A percentile compares a stretch with the other conserved stretches of the same genome.
Evolutionary conservation across 2,329 filamentous ascomycete species (phyloP).

Genomic region (Trichoderma endophyticum): DNA sequence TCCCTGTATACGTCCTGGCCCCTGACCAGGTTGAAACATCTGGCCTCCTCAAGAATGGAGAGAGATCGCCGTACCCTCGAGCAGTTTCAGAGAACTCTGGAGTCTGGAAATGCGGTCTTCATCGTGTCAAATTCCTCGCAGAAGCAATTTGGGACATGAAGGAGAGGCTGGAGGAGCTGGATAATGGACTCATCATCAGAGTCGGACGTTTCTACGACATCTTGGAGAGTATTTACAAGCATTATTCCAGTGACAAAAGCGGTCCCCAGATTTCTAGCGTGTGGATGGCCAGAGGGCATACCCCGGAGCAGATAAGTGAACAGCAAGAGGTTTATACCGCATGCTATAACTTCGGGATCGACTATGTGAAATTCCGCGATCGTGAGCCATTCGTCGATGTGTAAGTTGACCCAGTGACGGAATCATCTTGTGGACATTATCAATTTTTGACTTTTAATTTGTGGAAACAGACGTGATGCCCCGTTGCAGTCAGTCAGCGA

Average conservation of each 20-base stretch:
- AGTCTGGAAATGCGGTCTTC: slow-evolving; percentile 70
- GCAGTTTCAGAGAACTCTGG: slow-evolving; percentile 59
- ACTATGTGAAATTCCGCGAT: slow-evolving; percentile 66
- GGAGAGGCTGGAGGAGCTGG: slow-evolving; percentile 53
- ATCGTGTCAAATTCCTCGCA: slow-evolving; percentile 68
- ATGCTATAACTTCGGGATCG: slow-evolving; percentile 50
- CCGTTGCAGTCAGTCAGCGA: slow-evolving; percentile 53
- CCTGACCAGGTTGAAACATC: slow-evolving; percentile 71
- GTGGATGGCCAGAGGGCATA: slow-evolving; percentile 72
- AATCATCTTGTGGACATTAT: neutral
- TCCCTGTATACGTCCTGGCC: slow-evolving; percentile 68
- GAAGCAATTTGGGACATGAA: slow-evolving; percentile 74
- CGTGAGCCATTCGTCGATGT: slow-evolving; percentile 80
- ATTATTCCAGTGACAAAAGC: slow-evolving; percentile 37
- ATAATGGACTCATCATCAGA: slow-evolving; percentile 61
- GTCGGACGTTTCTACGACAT: slow-evolving; percentile 61
- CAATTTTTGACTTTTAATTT: neutral
- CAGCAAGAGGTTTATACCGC: slow-evolving; percentile 53
- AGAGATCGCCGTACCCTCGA: slow-evolving; percentile 63
- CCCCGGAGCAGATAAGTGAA: slow-evolving; percentile 65
- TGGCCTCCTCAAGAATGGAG: slow-evolving; percentile 60
- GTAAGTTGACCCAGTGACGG: slow-evolving; percentile 47
- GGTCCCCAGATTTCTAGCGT: slow-evolving; percentile 54
- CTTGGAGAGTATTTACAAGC: slow-evolving; percentile 54
- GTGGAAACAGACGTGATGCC: slow-evolving; percentile 57